Base-by-base conservation (phyloP, 306 rosid species). In the Mucuna pruriens region DNA sequence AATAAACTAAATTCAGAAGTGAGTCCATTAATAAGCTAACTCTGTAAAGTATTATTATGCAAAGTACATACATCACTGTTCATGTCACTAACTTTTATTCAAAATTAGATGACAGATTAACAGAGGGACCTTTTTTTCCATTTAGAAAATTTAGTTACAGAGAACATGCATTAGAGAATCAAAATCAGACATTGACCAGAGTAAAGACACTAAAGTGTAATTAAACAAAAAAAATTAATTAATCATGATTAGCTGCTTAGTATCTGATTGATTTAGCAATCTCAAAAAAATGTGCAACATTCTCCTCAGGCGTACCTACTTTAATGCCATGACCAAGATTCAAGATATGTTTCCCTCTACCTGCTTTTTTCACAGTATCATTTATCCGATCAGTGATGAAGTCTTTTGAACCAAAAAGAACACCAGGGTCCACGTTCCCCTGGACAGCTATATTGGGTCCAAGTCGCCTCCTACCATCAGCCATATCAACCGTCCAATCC, bases 401-500 rank as follows among this genome's bases (percentile, higher is more conserved):
- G 15, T 93, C 94, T 79, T 93, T 95, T 25, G 98, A 92, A 74
- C 99, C 99, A 13, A 95, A 93, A 9, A 95, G 97, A 82, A 95
- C 98, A 65, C 99, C 98, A 12, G 99, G 99, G 80, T 95, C 99
- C 74, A 95, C 91, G 9, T 95, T 95, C 10, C 99, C 99, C 80
- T 95, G 99, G 15, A 95, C 95, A n/a, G 96, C 96, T 79, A 95
- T 75, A 73, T 93, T 75, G 40, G 92, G 77, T 77, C 98, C 99
- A 36, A 95, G 72, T 82, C 99, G 79, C 78, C 73, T 87, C 86
- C 98, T 89, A 29, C 99, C 99, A 45, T 95, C 99, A 0, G 97
- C 98, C 97, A 95, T 95, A 65, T 95, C 99, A 19, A 95, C 98
- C 0, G 98, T 95, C 99, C 99, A 95, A 66, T 95, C 99, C 94